Evolutionary conservation across 2,329 filamentous ascomycete genomes (phyloP), one percentile per base, ranked within the genome.

Genomic region (Pestalotiopsis sp.): DNA sequence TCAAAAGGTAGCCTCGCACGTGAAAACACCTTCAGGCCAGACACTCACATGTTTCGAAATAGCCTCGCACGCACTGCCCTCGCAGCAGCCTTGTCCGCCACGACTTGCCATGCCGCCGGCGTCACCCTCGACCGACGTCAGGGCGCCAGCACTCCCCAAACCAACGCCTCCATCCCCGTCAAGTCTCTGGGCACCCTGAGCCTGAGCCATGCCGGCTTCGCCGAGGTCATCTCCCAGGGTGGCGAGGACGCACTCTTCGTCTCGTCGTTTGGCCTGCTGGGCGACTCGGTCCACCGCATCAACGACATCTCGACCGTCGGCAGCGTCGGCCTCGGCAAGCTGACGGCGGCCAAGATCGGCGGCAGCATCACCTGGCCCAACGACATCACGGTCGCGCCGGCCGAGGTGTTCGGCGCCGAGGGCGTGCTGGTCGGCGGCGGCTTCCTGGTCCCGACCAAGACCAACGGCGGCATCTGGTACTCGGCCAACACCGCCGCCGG

Each of bases 211-310:
- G 59, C n/a, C 5, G 59, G 59, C n/a, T 62, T 62, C 59, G 59
- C 59, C 59, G 59, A 62, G n/a, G 59, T 62, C 59, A 62, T 62
- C 30, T 22, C 59, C 13, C 59, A 62, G 59, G 59, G 30, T n/a
- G 59, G 59, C 1, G 20, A 38, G n/a, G 22, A 62, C n/a, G 38
- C 59, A 17, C 38, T 62, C 11, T 62, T 62, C 59, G 59, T 62
- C 3, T 62, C 59, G 17, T 38, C 59, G n/a, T 62, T 62, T 40
- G 26, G 26, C 10, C 59, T 62, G 13, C 38, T 62, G 17, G 59
- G 59, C n/a, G 38, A 62, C 35, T 62, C 26, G n/a, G 59, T 62
- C 30, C 20, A 62, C 59, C 59, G 59, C 59, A 62, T 62, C 59
- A 44, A 62, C 30, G 38, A 62, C 38, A 62, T 62, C 4, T 17